Evolutionary conservation across 148 eudicot species (phyloP), one percentile per base, ranked within the genome.

Genomic region (Rhododendron molle): DNA sequence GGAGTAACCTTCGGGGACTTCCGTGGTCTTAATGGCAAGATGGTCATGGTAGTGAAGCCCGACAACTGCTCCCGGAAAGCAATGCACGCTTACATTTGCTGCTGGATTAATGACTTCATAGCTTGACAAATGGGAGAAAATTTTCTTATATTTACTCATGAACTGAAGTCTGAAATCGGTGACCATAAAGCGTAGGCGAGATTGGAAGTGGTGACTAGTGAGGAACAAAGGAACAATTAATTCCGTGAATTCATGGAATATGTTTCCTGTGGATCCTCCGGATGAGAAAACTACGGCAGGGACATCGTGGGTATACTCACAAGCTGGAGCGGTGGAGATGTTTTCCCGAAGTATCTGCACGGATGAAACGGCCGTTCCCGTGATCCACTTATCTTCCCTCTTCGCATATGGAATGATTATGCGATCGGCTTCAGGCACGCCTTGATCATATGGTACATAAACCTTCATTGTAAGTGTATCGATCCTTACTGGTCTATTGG

Each of bases 381-480:
- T 21, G 8, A 54, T 54, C 60, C 60, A 54, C 7, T 85, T 85
- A 40, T 92, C 94, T 87, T 89, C 92, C 84, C 89, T 86, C 80
- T 93, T 88, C 12, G 93, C 89, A 62, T 93, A 93, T 16, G 95
- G 95, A n/a, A 65, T 76, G 36, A 91, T 84, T 0, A 71, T 30
- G 1, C 10, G 72, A 18, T 85, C 78, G 7, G 43, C 71, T 58
- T 43, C 47, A 52, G 84, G n/a, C 38, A 23, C 15, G 1, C 50
- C 46, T 38, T 83, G 58, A 73, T 73, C 47, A 9, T 81, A 87
- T 3, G 87, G 88, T 54, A 89, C 60, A 23, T 89, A 86, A 7
- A 91, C 85, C 20, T 79, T 73, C 79, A 87, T 21, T 38, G 76
- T 60, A 36, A 28, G 44, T 49, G 73, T 86, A 83, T 89, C 84